Base-by-base conservation (phyloP, 768 basidiomycete genomes). In the Tulasnella sp. region DNA sequence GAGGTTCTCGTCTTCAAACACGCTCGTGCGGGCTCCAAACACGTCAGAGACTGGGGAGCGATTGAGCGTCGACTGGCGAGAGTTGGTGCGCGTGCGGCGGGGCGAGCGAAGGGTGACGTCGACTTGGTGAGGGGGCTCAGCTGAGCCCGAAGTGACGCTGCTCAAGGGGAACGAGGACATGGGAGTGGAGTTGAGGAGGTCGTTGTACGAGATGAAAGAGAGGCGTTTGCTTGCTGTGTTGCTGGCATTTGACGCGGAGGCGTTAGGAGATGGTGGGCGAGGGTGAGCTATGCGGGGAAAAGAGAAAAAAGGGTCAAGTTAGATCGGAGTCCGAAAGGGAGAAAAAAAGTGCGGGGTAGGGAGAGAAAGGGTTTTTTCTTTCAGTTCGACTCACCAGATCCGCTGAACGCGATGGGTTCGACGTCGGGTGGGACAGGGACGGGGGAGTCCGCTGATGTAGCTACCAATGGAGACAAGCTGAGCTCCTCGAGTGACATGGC, bases 151-250 rank as follows among this genome's bases (percentile, higher is more conserved):
- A 0, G 93, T 94, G 72, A 95, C 87, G 3, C 89, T 88, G 0
- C 89, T 89, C 3, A 97, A 87, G 0, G 93, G 88, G 54, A 91
- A 86, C 15, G 89, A 89, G 12, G 91, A 86, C 0, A 90, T 85
- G 0, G 95, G 95, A 0, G 93, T 89, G 0, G 91, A 91, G 0
- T 91, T 85, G 54, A 96, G 88, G 2, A 96, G 87, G 82, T 96
- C 94, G 36, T 91, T 88, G 82, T 96, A 96, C 3, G 93, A 92
- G 83, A 96, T 88, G 86, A 96, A 97, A 0, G 93, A 95, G 14
- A 94, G 88, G 1, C 93, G 90, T 79, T 94, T 93, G 37, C 85
- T 84, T 2, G 86, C 82, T 0, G 78, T 78, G 72, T 86, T 79
- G 0, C 86, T 85, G 6, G 89, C 87, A 11, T 85, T 84, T 7